Evolutionary conservation across 2,329 filamentous ascomycete species (phyloP), one percentile per base, ranked within the genome.

Genomic region (Apiospora malaysiana): DNA sequence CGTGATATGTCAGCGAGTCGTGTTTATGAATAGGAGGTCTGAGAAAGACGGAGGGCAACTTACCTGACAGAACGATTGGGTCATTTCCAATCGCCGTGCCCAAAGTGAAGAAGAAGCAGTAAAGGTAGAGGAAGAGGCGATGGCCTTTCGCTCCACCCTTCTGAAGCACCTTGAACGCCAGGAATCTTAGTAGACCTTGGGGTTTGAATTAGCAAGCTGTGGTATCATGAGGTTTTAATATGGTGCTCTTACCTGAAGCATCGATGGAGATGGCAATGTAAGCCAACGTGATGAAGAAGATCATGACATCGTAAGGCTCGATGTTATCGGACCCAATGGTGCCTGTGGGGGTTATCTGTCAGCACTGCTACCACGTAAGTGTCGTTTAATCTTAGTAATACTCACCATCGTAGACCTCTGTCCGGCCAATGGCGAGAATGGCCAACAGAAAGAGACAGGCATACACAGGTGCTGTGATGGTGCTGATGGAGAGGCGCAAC

Each of bases 191-290:
- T 21, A 94, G 83, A 4, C 67, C 67, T 68, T 12, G 9, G 9
- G 67, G 32, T 6, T 4, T 2, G 8, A 21, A 21, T 68, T 40
- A 68, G 67, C 32, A 43, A 18, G 14, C 1, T 45, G 42, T 46
- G 0, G n/a, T 18, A 1, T 32, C 10, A n/a, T 10, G n/a, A n/a
- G 8, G 8, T 14, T 1, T 18, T 2, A 6, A 0, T 2, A 6
- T 12, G 4, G 4, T 32, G 42, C 5, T 43, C 46, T 42, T 68
- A 21, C 92, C 92, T 0, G 92, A 93, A 4, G 92, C 91, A 74
- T 94, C 92, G 72, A 94, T 92, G 0, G 91, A 93, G 66, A 94
- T 92, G 65, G 92, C 92, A 72, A 94, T 93, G 75, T 94, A 94
- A 2, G 92, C 91, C 59, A 93, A 78, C 0, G 91, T 92, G 56